Evolutionary conservation across 2,329 filamentous ascomycete genomes (phyloP).

Genomic region (Eutypa lata): DNA sequence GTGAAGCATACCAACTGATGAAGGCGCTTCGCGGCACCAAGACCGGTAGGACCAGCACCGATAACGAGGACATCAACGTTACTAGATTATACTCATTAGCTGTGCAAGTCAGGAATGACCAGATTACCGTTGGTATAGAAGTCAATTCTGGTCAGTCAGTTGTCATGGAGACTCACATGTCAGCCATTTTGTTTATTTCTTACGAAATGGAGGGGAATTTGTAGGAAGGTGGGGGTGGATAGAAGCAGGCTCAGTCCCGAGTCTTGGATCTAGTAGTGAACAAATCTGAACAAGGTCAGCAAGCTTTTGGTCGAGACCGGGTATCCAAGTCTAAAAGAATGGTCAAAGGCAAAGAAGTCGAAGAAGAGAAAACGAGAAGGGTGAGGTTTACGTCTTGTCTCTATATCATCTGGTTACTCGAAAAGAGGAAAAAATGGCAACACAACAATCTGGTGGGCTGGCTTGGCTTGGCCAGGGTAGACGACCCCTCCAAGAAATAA

Average conservation of each 20-base stretch:
- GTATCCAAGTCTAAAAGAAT: not conserved
- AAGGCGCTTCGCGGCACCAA: constrained; percentile 96
- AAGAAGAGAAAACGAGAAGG: not conserved
- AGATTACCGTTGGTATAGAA: not conserved
- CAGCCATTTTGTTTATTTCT: constrained; percentile 3
- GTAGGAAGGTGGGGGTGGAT: not conserved
- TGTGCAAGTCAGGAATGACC: not conserved
- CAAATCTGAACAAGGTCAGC: not conserved
- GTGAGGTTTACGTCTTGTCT: not conserved
- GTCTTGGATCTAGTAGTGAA: not conserved
- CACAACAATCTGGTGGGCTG: not conserved
- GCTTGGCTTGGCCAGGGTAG: not conserved
- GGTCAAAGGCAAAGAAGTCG: not conserved
- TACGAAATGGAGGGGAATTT: not conserved
- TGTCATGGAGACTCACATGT: constrained; percentile 3
- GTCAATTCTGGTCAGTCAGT: not conserved
- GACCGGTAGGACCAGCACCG: constrained; percentile 93
- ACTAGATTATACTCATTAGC: constrained; percentile 41
- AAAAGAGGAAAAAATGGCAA: not conserved
- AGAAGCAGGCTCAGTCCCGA: not conserved
- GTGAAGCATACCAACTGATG: constrained; percentile 79
- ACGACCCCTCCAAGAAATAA: not conserved
- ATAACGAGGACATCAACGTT: constrained; percentile 97
- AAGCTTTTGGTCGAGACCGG: not conserved
- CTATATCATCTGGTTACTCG: not conserved